Evolutionary conservation across 2,329 filamentous ascomycete species (phyloP), one percentile per base, ranked within the genome.

Genomic region (Aureobasidium sp.): DNA sequence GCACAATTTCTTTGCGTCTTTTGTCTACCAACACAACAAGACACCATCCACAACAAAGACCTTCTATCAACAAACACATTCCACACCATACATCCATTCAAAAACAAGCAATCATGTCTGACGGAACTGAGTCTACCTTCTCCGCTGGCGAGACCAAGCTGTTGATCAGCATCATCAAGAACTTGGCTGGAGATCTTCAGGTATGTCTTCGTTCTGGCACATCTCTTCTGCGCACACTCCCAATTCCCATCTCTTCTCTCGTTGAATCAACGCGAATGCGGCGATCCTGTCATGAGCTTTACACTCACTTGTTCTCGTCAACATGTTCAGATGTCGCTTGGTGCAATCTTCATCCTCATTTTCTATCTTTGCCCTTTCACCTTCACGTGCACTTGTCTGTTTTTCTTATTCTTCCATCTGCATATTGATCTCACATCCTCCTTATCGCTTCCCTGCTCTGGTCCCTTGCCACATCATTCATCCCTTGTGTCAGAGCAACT

Each of bases 161-260:
- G 51, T 36, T 71, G 51, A 66, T 66, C 50, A 48, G 52, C 52
- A 64, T 70, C 55, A 65, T 71, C 47, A 66, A 65, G 62, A 65
- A 71, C 61, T 63, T 70, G 27, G 63, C 65, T 32, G 66, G 67
- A 46, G 66, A 70, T 24, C 61, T 70, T 61, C 44, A 64, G 27
- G 68, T 71, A 62, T 47, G 63, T 55, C 15, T 37, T 12, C n/a
- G 2, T 37, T 37, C 3, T 4, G 34, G 15, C 29, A 9, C 29
- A 15, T 57, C 6, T 2, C 2, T 2, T 12, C 17, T 36, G 1
- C 20, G 3, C 27, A 6, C 53, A 20, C 3, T 46, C 17, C 1
- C 20, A 17, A 3, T 10, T 48, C 17, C 2, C 13, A 10, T 32
- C 12, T 15, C 3, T 46, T 27, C 3, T 15, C 2, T 1, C 20